These are phyloP conservation scores for Aegilops bicornis DNA, from an alignment of 176 grass and related monocot genomes.

Conservation along the genomic window DNA sequence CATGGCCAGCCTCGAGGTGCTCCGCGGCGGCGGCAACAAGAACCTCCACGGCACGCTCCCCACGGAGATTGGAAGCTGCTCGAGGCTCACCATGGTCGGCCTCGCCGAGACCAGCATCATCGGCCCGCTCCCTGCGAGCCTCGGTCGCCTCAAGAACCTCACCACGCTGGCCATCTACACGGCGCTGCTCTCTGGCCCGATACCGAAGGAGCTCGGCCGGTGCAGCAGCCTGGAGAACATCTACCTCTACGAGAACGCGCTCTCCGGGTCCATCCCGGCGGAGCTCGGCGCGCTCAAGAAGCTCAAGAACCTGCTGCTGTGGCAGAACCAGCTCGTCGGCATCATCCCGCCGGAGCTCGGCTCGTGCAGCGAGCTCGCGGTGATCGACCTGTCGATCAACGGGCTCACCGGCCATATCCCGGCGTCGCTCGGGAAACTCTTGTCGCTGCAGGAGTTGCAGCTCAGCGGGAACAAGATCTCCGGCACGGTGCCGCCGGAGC, in stretches of 20 bases:
- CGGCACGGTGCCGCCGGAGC: slow-evolving; percentile 60
- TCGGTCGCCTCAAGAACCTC: slow-evolving; percentile 66
- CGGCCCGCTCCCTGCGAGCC: slow-evolving; percentile 52
- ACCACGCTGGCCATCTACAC: slow-evolving; percentile 76
- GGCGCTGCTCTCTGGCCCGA: slow-evolving; percentile 60
- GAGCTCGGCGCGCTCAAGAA: slow-evolving; percentile 55
- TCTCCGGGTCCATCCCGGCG: slow-evolving; percentile 73
- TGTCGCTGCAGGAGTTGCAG: slow-evolving; percentile 62
- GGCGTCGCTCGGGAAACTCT: slow-evolving; percentile 47
- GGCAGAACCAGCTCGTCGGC: slow-evolving; percentile 80
- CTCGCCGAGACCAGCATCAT: slow-evolving; percentile 79
- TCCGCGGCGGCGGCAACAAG: slow-evolving; percentile 72
- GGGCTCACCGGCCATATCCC: slow-evolving; percentile 76
- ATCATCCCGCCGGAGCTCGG: slow-evolving; percentile 71
- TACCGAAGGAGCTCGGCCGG: slow-evolving; percentile 61
- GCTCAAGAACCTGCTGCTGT: slow-evolving; percentile 68
- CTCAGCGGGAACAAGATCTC: slow-evolving; percentile 78
- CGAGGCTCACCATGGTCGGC: slow-evolving; percentile 63
- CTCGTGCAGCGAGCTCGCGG: slow-evolving; percentile 46
- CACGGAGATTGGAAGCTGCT: slow-evolving; percentile 65
- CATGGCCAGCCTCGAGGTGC: slow-evolving; percentile 52
- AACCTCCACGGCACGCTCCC: slow-evolving; percentile 63
- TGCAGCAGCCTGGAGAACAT: slow-evolving; percentile 61
- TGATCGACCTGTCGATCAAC: slow-evolving; percentile 68
- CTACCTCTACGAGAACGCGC: slow-evolving; percentile 77